Evolutionary conservation across 1,284 basidiomycete genomes (phyloP), one percentile per base, ranked within the genome.

Genomic region (Flammula alnicola): DNA sequence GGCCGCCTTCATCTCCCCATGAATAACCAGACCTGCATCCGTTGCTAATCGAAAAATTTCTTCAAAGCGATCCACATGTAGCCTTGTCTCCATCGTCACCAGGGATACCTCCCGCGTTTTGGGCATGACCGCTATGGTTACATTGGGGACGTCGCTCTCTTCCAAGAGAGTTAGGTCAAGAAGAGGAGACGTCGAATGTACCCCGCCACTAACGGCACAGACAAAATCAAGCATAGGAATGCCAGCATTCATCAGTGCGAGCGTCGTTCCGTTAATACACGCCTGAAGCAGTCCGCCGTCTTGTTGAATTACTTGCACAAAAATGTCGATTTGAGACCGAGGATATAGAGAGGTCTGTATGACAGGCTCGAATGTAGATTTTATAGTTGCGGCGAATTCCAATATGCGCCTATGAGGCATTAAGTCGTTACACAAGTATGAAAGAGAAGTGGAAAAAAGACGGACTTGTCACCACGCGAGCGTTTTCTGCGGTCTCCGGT

Each of bases 291-390:
- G 76, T 0, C 91, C 91, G 25, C 96, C 96, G 64, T 99, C 96
- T 65, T 95, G 91, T 61, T 95, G 90, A 36, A 97, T 75, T 25
- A 99, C 88, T 67, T 96, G 93, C 9, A 99, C 80, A 68, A 89
- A 91, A 52, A 99, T 88, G 69, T 97, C 91, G 67, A 99, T 96
- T 67, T 95, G 86, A 23, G 91, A 91, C 44, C 96, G 87, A 5
- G 96, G 96, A 70, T 96, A 98, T 40, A 98, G 80, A 56, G 83
- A 83, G 1, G 90, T 89, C 66, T 95, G 91, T 31, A 99, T 83
- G 44, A 97, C 93, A 33, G 95, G 93, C 65, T 98, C 95, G 62
- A 99, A 98, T 0, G 96, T 98, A 30, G 92, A 88, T 70, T 93
- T 90, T 57, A 99, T 86, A 10, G 88, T 84, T 1, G 91, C 80